Evolutionary conservation across 2,329 filamentous ascomycete genomes (phyloP).

Genomic region (Aspergillus pseudoglaucus): DNA sequence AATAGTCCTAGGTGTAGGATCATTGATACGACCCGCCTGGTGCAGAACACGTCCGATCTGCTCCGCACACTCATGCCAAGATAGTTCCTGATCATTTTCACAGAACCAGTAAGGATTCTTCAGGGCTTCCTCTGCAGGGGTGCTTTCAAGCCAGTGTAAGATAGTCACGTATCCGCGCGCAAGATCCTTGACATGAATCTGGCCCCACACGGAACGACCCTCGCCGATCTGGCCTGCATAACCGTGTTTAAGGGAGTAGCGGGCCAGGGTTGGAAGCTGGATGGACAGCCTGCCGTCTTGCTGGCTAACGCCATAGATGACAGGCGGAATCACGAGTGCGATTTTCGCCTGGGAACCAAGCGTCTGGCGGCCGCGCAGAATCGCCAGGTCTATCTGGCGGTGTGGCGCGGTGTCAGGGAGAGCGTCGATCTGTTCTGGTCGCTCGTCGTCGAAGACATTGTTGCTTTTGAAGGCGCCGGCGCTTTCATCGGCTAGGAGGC

Average conservation of each 20-base stretch:
- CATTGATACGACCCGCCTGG: neutral
- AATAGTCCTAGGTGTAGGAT: neutral
- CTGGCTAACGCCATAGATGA: conserved; percentile 32
- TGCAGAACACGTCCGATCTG: conserved; percentile 1
- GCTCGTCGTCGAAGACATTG: neutral
- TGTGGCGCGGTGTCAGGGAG: neutral
- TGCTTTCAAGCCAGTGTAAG: conserved; percentile 40
- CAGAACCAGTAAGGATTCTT: conserved; percentile 47
- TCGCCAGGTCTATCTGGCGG: neutral
- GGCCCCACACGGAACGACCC: conserved; percentile 37
- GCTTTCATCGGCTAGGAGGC: neutral
- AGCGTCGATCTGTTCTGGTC: neutral
- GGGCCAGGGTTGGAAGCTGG: conserved; percentile 42
- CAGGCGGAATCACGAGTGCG: conserved; percentile 4
- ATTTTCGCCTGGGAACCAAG: conserved; percentile 4
- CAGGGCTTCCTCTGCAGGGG: conserved; percentile 22
- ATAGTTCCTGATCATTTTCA: conserved; percentile 22
- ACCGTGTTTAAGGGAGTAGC: conserved; percentile 45
- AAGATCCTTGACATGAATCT: conserved; percentile 44
- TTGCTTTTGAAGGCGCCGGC: neutral
- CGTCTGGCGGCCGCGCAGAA: neutral
- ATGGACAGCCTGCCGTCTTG: conserved; percentile 40
- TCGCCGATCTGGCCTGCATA: conserved; percentile 41
- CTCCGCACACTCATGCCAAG: conserved; percentile 3
- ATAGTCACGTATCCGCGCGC: conserved; percentile 41